Percentiles rank a stretch among this genome's conserved stretches.
These are phyloP conservation scores for Kockovaella imperatae DNA, from an alignment of 768 basidiomycete species.

Conservation along the genomic window DNA sequence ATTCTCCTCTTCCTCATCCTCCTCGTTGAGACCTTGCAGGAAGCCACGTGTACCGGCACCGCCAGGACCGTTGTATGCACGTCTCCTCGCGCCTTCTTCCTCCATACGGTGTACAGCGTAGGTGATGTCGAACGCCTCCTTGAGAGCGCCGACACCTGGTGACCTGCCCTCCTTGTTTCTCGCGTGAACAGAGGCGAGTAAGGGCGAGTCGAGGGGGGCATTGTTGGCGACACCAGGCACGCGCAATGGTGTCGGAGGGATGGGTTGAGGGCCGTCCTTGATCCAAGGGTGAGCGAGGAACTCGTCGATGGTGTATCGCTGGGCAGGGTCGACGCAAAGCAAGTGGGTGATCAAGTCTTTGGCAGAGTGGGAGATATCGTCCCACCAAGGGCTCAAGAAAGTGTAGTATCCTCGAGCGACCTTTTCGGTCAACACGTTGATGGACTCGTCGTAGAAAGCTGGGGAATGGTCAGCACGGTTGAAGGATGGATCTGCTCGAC, in stretches of 20 bases:
- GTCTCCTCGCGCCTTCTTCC: constrained; percentile 83
- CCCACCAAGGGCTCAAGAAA: constrained; percentile 99
- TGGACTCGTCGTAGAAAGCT: constrained; percentile 98
- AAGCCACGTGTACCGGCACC: constrained; percentile 72
- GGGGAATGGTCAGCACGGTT: constrained; percentile 29
- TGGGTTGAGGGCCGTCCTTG: constrained; percentile 47
- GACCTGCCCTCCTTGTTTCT: constrained; percentile 70
- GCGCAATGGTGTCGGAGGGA: constrained; percentile 30
- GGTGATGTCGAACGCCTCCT: constrained; percentile 97
- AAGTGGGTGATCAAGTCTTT: constrained; percentile 93
- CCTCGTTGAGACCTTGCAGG: constrained; percentile 82
- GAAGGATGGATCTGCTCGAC: constrained; percentile 7
- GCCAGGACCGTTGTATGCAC: constrained; percentile 69
- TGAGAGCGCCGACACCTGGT: constrained; percentile 83
- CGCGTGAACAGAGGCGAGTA: constrained; percentile 70
- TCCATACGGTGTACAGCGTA: constrained; percentile 99
- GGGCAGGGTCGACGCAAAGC: constrained; percentile 88
- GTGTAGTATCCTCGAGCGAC: constrained; percentile 96
- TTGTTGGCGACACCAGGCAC: constrained; percentile 25
- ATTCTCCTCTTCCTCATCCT: constrained; percentile 67
- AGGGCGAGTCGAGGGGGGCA: constrained; percentile 74
- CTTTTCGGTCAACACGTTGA: constrained; percentile 95
- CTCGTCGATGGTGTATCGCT: constrained; percentile 95
- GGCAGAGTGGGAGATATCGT: constrained; percentile 76
- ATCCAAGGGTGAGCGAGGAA: constrained; percentile 97